Base-by-base conservation (phyloP, 2,329 filamentous ascomycete species). In the Fusarium sp. region DNA sequence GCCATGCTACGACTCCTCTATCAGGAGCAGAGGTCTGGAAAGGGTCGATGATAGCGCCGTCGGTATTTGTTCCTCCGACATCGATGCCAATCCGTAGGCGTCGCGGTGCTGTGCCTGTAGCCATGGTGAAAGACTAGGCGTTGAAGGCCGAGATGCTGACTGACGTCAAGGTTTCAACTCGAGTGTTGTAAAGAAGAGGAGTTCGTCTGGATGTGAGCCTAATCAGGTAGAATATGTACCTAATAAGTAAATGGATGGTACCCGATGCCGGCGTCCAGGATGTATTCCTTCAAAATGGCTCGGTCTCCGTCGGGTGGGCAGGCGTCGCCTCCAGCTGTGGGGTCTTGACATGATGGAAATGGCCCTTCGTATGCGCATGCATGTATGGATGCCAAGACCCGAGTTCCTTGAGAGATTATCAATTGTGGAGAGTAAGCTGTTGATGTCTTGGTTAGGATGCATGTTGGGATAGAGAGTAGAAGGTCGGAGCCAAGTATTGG, bases 1-100 rank as follows among this genome's bases (percentile, higher is more conserved):
- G 78, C 82, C 85, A 87, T 10, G 87, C 86, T 1, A 88, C 62
- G 59, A 88, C 86, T 34, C 86, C 86, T 70, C 82, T 84, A 64
- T 81, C 78, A 2, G 80, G 73, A 7, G 81, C 80, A 6, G 80
- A 79, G 0, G 81, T 77, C 32, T 80, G 77, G 11, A 80, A 71
- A 3, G 84, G 86, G 68, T 89, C 85, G 18, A 89, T 81, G 20
- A 89, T 80, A 27, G 88, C 87, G 14, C 86, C 87, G 66, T 89
- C 88, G 8, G 87, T 89, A 73, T 89, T 89, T 56, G 87, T 89
- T 30, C 86, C 87, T 56, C 85, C 85, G 6, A 87, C 85, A 63
- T 87, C 85, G 48, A 87, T 84, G 56, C 85, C 85, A 37, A 87
- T 84, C 61, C 85, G 83, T 11, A 86, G 78, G 35, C 75, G 73